Evolutionary conservation across 768 basidiomycete genomes (phyloP).

Genomic region (Tricholoma flavovirens): DNA sequence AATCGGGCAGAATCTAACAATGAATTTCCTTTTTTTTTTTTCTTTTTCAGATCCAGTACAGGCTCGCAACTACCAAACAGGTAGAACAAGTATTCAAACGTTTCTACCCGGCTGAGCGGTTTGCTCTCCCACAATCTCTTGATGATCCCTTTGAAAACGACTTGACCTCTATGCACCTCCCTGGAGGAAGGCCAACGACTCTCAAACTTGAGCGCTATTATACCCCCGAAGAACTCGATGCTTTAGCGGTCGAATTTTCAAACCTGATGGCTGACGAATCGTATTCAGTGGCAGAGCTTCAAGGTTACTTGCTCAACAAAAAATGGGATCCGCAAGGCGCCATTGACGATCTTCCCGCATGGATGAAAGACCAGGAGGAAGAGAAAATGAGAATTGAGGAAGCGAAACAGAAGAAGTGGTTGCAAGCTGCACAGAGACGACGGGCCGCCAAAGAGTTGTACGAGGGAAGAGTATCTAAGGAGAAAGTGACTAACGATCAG

Average conservation of each 20-base stretch:
- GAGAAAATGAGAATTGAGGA: background rate
- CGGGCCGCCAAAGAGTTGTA: background rate
- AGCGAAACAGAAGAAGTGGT: background rate
- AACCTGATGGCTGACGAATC: conserved; percentile 36
- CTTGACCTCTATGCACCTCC: conserved; percentile 7
- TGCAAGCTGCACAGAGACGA: background rate
- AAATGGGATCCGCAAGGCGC: conserved; percentile 36
- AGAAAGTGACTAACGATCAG: background rate
- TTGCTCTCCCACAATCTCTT: background rate
- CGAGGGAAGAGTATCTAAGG: background rate
- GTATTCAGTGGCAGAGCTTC: conserved; percentile 57
- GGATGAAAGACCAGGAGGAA: background rate
- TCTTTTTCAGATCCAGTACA: conserved; percentile 32
- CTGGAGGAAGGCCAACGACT: background rate
- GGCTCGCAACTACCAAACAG: conserved; percentile 40
- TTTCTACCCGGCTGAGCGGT: conserved; percentile 31
- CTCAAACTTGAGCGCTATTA: background rate
- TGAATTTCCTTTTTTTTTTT: background rate
- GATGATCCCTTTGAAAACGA: conserved; percentile 1
- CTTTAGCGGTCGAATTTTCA: conserved; percentile 27
- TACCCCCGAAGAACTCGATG: background rate
- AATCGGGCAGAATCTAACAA: background rate
- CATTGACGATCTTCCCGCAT: conserved; percentile 5
- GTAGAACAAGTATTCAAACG: conserved; percentile 41
- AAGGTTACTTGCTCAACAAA: conserved; percentile 48